phyloP scores from a whole-genome alignment of 768 basidiomycete genomes.

The Macrocybe gigantea region DNA sequence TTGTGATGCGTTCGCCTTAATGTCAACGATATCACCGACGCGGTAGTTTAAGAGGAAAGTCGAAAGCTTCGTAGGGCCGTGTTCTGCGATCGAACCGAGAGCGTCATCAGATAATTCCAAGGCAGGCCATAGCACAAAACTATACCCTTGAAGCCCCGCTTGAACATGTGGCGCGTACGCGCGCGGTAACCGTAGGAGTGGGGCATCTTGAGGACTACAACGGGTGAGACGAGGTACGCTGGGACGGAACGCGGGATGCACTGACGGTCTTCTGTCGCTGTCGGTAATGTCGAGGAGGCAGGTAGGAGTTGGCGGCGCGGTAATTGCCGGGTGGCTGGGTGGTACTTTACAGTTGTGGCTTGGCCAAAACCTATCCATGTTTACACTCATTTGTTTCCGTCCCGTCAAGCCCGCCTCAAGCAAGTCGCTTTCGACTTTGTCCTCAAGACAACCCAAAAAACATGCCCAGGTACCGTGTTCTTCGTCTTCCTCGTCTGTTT shows the following conservation, averaged over 20 bases:
- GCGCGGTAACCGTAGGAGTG: conserved; percentile 99
- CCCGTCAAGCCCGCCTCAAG: conserved; percentile 8
- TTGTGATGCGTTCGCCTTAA: conserved; percentile 98
- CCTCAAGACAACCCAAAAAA: conserved; percentile 40
- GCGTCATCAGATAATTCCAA: conserved; percentile 3
- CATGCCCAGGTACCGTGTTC: conserved; percentile 76
- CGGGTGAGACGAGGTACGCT: conserved; percentile 12
- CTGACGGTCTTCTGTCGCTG: conserved; percentile 49
- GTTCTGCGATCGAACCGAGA: conserved; percentile 43
- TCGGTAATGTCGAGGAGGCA: conserved; percentile 27
- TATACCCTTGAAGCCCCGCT: conserved; percentile 94
- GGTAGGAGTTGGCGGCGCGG: conserved; percentile 33
- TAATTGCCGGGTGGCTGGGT: conserved; percentile 57
- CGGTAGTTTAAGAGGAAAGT: conserved; percentile 92
- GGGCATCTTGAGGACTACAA: conserved; percentile 81
- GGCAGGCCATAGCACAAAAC: conserved; percentile 15
- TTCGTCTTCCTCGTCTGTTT: conserved; percentile 6
- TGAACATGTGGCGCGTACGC: conserved; percentile 99
- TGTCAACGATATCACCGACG: conserved; percentile 98
- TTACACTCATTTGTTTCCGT: conserved; percentile 29
- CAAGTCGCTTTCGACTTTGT: conserved; percentile 14
- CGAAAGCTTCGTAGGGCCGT: conserved; percentile 85
- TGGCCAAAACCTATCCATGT: conserved; percentile 24
- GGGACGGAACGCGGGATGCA: conserved; percentile 13
- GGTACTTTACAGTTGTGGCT: conserved; percentile 62